Base-by-base conservation (phyloP, 2,329 filamentous ascomycete species). In the Scorias spongiosa region DNA sequence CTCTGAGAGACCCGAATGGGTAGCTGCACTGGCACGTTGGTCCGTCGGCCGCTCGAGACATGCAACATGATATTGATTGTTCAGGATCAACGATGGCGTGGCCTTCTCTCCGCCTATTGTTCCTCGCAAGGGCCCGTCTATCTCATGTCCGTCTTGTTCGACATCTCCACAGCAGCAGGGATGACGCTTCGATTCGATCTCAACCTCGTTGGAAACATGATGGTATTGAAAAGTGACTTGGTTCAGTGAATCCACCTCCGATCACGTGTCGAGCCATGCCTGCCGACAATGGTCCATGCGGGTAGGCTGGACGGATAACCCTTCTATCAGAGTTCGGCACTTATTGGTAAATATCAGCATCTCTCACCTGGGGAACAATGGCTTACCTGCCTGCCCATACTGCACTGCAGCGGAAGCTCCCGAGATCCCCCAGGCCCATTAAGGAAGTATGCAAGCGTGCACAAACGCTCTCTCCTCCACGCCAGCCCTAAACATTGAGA, bases 11-110 rank as follows among this genome's bases (percentile, higher is more conserved):
- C 51, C 42, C 59, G 58, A 26, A 57, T 58, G 54, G 61, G 57
- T 60, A 58, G 55, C 58, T 65, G 62, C 61, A 62, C 64, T 65
- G 63, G 61, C 57, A 65, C 63, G 62, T 58, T 64, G 63, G 62
- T 54, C 55, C 56, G 48, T 55, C 62, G 55, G 62, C 57, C 57
- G 58, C 57, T 59, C 58, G 58, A 62, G 58, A 58, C 63, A 51
- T 56, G 64, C 63, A 65, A 57, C 60, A 48, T 57, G 54, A 57
- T 61, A 64, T 63, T 62, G 63, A 60, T 63, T 58, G 49, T 45
- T 41, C 41, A 42, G 45, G 55, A 55, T 56, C 56, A 52, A 44
- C 52, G 46, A 48, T 48, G 50, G 63, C 61, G 66, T 69, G 65
- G 66, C 65, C 64, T 60, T 57, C 46, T 59, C 53, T 63, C 62